Base-by-base conservation (phyloP, 176 grass and related monocot species). In the Carex scoparia region DNA sequence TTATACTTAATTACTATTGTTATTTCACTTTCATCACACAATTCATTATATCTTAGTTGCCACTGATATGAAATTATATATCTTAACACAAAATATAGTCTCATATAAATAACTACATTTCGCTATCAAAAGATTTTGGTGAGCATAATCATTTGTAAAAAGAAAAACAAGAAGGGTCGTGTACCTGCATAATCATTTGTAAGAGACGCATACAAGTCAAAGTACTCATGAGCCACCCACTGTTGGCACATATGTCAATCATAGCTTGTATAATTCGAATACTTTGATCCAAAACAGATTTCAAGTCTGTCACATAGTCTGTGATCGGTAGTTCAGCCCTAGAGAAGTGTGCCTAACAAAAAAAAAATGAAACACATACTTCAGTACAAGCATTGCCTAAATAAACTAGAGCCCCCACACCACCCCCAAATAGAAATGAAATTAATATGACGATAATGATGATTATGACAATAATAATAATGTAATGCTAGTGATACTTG, bases 281-380 rank as follows among this genome's bases (percentile, higher is more conserved):
- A 79, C 95, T 98, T 87, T 94, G 95, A 91, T 98, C 95, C 89
- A 98, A 91, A 93, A 94, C 87, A 74, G 95, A 98, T 94, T 98
- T 98, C 84, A 94, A 93, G 76, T 98, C 95, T 35, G 92, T 98
- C 60, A 90, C 71, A 63, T 98, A 98, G 70, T 98, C 95, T 46
- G 88, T 98, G 67, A 93, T 90, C 60, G 92, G 92, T 71, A 98
- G 84, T 93, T 98, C 95, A 32, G 90, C 80, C 79, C 92, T 86
- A 38, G 95, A 98, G 55, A 98, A 94, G 87, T 98, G 95, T 48
- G 92, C 95, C 95, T 98, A 86, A 65, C 81, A 84, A 59, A 62
- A 62, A 68, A 92, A 67, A 92, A 86, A 73, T 46, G 69, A 7
- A 71, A 81, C 38, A 65, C 60, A 77, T 4, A 76, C 72, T 76